Base-by-base conservation (phyloP, 169 alveolate species). In the Plasmodium malariae region DNA sequence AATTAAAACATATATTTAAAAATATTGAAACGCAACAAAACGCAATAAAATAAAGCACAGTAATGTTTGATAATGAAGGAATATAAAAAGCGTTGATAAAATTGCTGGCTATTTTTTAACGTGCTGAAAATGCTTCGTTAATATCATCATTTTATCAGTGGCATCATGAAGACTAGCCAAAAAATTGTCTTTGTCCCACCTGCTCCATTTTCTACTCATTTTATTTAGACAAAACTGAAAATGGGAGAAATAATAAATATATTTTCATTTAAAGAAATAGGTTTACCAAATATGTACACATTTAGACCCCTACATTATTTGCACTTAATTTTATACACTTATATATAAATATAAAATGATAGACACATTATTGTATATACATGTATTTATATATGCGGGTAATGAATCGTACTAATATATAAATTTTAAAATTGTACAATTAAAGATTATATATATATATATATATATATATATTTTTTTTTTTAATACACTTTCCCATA, bases 181-280 rank as follows among this genome's bases (percentile, higher is more conserved):
- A 65, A 80, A 80, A 80, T 49, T 80, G 21, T 80, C 89, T 45
- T 80, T 80, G 19, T 80, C 89, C 89, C 89, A 80, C 36, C 89
- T 63, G 40, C 51, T 80, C 89, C 89, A 80, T 32, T 80, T 80
- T 30, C 89, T 63, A 40, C 89, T 80, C 89, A 80, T 65, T 34
- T 80, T 80, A 21, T 80, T 80, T 26, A 80, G 43, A 34, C 89
- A 80, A 36, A 28, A 80, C 89, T 80, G 59, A 48, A 63, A 24
- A 36, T 26, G 34, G 34, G 32, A 49, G 34, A 72, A 30, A 9
- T 17, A 51, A 43, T 19, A 6, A 14, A 1, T 21, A 24, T 24
- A 9, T 68, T 2, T 34, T 34, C 14, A 37, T 65, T 36, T 34
- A n/a, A 2, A 65, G n/a, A n/a, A 9, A 32, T n/a, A 37, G 2